Evolutionary conservation across 2,329 filamentous ascomycete species (phyloP).

Genomic region (Myriosclerotinia duriaeana): DNA sequence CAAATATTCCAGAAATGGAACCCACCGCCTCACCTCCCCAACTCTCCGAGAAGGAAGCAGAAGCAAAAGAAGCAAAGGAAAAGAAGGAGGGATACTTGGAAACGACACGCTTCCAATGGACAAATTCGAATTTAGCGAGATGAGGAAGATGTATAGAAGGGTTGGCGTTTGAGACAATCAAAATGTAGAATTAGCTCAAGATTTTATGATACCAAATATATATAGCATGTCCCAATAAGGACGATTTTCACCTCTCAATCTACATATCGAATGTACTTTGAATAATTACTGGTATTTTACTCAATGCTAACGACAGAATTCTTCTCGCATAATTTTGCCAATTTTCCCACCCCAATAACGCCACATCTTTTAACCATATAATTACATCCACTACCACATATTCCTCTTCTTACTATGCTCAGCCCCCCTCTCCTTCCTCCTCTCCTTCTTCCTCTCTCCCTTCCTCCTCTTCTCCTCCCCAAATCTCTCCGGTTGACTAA

Average conservation of each 20-base stretch:
- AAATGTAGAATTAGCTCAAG: not conserved
- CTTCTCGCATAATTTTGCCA: not conserved
- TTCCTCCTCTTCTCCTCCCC: slow-evolving; percentile 79
- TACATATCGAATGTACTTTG: not conserved
- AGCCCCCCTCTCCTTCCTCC: slow-evolving; percentile 73
- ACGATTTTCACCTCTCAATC: not conserved
- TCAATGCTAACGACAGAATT: not conserved
- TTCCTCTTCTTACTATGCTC: slow-evolving; percentile 56
- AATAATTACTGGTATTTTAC: slow-evolving; percentile 4
- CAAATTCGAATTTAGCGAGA: not conserved
- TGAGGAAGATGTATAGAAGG: not conserved
- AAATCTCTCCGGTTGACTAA: slow-evolving; percentile 76
- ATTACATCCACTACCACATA: slow-evolving; percentile 28
- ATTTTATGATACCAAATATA: not conserved
- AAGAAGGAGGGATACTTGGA: not conserved
- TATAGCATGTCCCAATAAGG: not conserved
- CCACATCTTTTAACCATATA: not conserved
- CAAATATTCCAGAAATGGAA: too few relatives aligned
- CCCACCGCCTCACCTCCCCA: too few relatives aligned
- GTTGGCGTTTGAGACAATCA: not conserved
- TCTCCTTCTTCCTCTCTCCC: slow-evolving; percentile 79
- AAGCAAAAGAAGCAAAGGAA: not conserved
- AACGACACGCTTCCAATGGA: not conserved
- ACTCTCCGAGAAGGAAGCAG: too few relatives aligned
- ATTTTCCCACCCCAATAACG: not conserved